Evolutionary conservation across 1,139 yeast genomes (phyloP).

Genomic region (Lodderomyces pseudojiufengensis): DNA sequence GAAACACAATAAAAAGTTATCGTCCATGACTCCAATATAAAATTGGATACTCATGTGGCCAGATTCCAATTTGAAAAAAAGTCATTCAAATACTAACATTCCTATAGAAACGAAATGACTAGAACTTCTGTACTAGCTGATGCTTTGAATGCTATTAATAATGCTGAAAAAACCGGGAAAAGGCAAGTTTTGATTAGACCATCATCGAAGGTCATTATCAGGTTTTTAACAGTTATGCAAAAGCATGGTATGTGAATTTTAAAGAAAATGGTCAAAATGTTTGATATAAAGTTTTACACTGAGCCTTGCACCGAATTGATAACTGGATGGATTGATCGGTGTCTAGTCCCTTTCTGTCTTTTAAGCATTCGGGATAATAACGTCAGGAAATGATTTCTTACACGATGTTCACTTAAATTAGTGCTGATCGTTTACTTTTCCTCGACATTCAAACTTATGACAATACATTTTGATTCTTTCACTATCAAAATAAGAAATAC

Average conservation of each 20-base stretch:
- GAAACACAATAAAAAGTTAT: slow-evolving; percentile 8
- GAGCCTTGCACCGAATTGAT: slow-evolving; percentile 79
- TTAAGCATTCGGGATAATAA: slow-evolving; percentile 91
- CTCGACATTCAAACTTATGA: slow-evolving; percentile 45
- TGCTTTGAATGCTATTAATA: slow-evolving; percentile 97
- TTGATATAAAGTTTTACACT: neutral
- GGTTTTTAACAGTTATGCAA: slow-evolving; percentile 96
- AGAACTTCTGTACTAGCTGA: slow-evolving; percentile 99
- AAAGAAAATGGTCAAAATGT: no score
- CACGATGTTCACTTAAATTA: slow-evolving; percentile 44
- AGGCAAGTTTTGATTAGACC: slow-evolving; percentile 99
- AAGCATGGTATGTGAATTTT: slow-evolving; percentile 50
- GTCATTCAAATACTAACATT: slow-evolving; percentile 12
- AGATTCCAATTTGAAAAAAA: slow-evolving; percentile 5
- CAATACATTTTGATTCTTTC: neutral
- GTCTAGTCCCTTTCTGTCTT: slow-evolving; percentile 92
- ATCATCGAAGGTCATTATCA: slow-evolving; percentile 96
- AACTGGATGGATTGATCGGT: slow-evolving; percentile 96
- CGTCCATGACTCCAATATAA: slow-evolving; percentile 34
- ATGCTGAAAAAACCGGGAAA: slow-evolving; percentile 99
- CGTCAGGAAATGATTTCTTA: slow-evolving; percentile 66
- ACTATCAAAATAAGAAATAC: slow-evolving; percentile 4
- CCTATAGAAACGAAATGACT: slow-evolving; percentile 55
- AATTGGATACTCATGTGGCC: slow-evolving; percentile 39
- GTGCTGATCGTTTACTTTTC: slow-evolving; percentile 67